Conservation (phyloP, 306 rosid species). For the Vigna trinervia region DNA sequence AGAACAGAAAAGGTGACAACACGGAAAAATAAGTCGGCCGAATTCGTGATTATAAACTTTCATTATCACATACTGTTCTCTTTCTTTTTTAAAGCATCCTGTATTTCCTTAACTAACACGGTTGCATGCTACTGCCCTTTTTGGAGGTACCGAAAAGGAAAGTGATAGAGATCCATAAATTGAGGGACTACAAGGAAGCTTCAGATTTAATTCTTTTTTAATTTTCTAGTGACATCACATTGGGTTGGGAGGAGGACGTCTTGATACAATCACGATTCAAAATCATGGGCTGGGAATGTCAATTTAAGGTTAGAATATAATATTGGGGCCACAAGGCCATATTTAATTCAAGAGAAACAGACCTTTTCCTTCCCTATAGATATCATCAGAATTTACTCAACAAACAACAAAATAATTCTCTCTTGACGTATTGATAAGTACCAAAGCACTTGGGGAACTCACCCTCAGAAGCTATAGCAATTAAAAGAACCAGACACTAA, state of each 20-base stretch:
- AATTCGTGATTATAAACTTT: neutral
- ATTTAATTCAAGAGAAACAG: constrained; percentile 16
- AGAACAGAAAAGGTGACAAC: constrained; percentile 19
- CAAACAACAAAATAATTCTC: constrained; percentile 19
- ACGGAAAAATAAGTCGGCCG: constrained; percentile 18
- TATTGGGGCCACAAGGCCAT: neutral
- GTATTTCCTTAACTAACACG: neutral
- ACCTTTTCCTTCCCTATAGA: constrained; percentile 16
- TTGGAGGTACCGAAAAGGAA: constrained; percentile 11
- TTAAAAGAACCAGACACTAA: too few species aligned
- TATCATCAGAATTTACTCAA: neutral
- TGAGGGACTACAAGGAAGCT: constrained; percentile 4
- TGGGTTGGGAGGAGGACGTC: neutral
- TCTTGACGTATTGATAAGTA: neutral
- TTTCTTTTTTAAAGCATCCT: neutral
- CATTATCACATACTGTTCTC: neutral
- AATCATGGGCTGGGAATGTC: neutral
- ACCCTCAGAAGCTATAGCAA: too few species aligned
- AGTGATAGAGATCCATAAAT: constrained; percentile 3
- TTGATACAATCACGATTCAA: neutral
- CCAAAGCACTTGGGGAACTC: too few species aligned
- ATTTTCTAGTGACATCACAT: neutral
- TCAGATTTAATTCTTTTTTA: neutral
- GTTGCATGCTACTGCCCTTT: neutral
- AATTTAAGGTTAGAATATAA: neutral